phyloP scores from a whole-genome alignment of 75 land plant genomes.

The Cryptomeria japonica region DNA sequence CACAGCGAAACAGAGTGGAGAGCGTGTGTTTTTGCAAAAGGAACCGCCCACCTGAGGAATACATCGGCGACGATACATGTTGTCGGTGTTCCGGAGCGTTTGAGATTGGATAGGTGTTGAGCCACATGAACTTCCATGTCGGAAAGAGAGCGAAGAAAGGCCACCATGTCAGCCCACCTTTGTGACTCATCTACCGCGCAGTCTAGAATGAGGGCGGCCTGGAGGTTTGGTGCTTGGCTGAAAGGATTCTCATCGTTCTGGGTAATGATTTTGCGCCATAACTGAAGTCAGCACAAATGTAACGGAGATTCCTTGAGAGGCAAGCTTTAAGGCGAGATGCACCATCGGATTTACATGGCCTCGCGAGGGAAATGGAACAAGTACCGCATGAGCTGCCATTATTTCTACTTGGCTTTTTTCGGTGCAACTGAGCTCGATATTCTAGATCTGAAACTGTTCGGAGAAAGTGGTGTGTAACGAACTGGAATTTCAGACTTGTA shows the following conservation, averaged over 20 bases:
- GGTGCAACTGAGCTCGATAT: too few species aligned
- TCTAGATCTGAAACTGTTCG: too few species aligned
- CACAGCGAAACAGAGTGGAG: not conserved
- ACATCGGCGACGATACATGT: constrained; percentile 12
- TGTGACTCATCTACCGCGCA: not conserved
- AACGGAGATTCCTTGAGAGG: not conserved
- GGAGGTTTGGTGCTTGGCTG: not conserved
- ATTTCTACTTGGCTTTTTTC: not conserved
- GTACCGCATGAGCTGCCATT: not conserved
- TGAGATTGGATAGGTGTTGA: not conserved
- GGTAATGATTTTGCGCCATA: not conserved
- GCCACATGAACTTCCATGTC: not conserved
- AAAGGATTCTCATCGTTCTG: not conserved
- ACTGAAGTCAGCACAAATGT: not conserved
- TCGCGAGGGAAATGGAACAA: not conserved
- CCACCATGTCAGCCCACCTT: not conserved
- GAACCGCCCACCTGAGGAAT: constrained; percentile 8
- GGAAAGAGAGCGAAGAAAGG: not conserved
- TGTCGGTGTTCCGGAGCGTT: not conserved
- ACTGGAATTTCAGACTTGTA: too few species aligned
- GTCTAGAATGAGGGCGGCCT: not conserved
- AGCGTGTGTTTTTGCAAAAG: not conserved
- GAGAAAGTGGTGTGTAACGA: too few species aligned
- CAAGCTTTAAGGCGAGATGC: not conserved
- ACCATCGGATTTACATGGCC: not conserved